Conservation (phyloP, 345 rosid genomes). For the Theobroma cacao region DNA sequence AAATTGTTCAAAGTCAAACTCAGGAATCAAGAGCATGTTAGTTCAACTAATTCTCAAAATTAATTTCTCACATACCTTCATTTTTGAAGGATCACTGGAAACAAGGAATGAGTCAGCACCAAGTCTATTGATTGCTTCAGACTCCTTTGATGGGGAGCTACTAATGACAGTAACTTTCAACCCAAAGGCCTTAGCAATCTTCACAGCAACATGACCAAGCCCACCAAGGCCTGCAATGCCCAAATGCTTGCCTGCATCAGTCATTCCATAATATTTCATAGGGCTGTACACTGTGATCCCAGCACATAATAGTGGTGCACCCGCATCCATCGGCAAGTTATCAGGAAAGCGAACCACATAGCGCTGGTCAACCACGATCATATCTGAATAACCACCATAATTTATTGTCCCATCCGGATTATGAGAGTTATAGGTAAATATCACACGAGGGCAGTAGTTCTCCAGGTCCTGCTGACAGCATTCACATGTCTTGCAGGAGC, state of each 20-base stretch:
- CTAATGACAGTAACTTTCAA: slow-evolving; percentile 85
- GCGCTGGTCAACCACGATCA: slow-evolving; percentile 65
- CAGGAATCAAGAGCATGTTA: neutral
- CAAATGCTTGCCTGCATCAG: slow-evolving; percentile 76
- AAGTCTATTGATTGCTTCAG: slow-evolving; percentile 48
- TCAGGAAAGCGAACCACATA: slow-evolving; percentile 69
- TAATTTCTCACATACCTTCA: slow-evolving; percentile 50
- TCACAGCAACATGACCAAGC: slow-evolving; percentile 88
- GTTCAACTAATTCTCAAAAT: neutral
- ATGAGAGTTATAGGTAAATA: slow-evolving; percentile 55
- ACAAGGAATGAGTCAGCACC: slow-evolving; percentile 67
- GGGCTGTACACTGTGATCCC: slow-evolving; percentile 91
- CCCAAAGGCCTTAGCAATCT: slow-evolving; percentile 84
- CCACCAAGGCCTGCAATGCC: slow-evolving; percentile 94
- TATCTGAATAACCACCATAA: slow-evolving; percentile 78
- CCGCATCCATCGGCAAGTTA: slow-evolving; percentile 57
- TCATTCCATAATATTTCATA: slow-evolving; percentile 85
- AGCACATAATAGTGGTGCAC: slow-evolving; percentile 83
- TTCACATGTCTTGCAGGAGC: slow-evolving; percentile 72
- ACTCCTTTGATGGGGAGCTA: slow-evolving; percentile 51
- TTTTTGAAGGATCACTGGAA: slow-evolving; percentile 48
- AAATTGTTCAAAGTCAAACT: neutral
- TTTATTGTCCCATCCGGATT: slow-evolving; percentile 53
- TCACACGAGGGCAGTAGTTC: slow-evolving; percentile 58
- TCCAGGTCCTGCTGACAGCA: slow-evolving; percentile 69